These are phyloP conservation scores for Magnaporthiopsis poae DNA, from an alignment of 2,329 filamentous ascomycete species.

Conservation along the genomic window DNA sequence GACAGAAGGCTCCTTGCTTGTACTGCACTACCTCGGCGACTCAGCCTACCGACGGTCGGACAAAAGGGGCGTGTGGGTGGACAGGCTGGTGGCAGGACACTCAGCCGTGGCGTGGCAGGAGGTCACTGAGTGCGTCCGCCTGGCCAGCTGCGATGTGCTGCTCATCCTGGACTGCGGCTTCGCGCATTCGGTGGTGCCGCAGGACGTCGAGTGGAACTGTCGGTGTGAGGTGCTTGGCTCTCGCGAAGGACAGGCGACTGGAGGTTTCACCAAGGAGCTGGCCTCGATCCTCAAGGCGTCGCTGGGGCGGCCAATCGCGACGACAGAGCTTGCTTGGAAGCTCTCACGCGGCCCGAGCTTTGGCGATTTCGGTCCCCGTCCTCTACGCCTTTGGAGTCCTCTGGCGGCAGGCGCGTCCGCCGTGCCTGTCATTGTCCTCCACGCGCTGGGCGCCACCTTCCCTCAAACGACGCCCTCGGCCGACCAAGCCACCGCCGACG, in stretches of 20 bases:
- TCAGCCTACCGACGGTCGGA: constrained; percentile 5
- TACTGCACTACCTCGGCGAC: constrained; percentile 4
- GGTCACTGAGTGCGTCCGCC: not conserved
- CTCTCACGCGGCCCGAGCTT: not conserved
- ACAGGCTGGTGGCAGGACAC: not conserved
- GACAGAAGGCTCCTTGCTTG: not conserved
- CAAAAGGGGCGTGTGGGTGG: constrained; percentile 5
- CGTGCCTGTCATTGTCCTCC: not conserved
- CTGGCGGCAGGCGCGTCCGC: not conserved
- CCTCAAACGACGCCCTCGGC: not conserved
- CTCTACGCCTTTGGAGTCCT: not conserved
- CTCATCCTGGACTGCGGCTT: constrained; percentile 6
- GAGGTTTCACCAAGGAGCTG: constrained; percentile 1
- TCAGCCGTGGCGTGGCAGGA: constrained; percentile 2
- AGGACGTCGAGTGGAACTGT: constrained; percentile 1
- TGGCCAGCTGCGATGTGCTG: constrained; percentile 6
- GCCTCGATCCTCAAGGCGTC: not conserved
- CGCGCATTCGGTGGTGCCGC: constrained; percentile 2
- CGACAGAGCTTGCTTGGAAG: constrained; percentile 3
- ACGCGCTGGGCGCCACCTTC: not conserved
- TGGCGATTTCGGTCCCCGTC: not conserved
- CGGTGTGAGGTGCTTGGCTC: constrained; percentile 6
- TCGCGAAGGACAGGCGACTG: not conserved
- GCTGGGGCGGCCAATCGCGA: not conserved
- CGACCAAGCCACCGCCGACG: not conserved